Evolutionary conservation across 2,329 filamentous ascomycete genomes (phyloP).

Genomic region (Aspergillus fijiensis): DNA sequence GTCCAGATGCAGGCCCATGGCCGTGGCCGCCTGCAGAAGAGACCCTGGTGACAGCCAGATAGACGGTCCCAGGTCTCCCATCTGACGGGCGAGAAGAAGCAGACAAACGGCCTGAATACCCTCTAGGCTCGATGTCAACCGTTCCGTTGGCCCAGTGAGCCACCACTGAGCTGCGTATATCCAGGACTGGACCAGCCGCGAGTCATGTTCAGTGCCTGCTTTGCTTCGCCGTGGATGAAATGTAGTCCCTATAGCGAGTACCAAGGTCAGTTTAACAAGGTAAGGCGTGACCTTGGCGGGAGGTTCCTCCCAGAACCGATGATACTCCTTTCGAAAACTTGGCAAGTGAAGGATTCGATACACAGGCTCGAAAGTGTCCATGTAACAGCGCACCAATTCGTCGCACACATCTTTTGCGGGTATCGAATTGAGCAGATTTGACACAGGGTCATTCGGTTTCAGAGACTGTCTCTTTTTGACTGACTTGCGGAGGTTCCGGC

Average conservation of each 20-base stretch:
- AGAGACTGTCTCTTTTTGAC: conserved; percentile 23
- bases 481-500: conserved; percentile 18
- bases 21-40: conserved; percentile 26
- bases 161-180: conserved; percentile 37
- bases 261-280: conserved; percentile 32
- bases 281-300: conserved; percentile 18
- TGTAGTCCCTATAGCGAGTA: conserved; percentile 33
- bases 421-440: conserved; percentile 20
- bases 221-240: conserved; percentile 22
- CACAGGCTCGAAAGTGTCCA: conserved; percentile 32
- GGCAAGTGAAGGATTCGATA: conserved; percentile 38
- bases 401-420: conserved; percentile 22
- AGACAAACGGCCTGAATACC: conserved; percentile 39
- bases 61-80: conserved; percentile 25
- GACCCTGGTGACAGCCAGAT: conserved; percentile 23
- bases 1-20: conserved; percentile 32
- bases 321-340: conserved; percentile 34
- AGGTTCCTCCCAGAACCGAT: conserved; percentile 28
- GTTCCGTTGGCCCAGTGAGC: conserved; percentile 36
- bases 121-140: conserved; percentile 27
- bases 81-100: conserved; percentile 32
- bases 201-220: conserved; percentile 12
- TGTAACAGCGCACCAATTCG: conserved; percentile 24
- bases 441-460: conserved; percentile 20
- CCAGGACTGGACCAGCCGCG: conserved; percentile 24